phyloP scores from a whole-genome alignment of 371 early-diverging fungal genomes.

The Polyrhizophydium stewartii region DNA sequence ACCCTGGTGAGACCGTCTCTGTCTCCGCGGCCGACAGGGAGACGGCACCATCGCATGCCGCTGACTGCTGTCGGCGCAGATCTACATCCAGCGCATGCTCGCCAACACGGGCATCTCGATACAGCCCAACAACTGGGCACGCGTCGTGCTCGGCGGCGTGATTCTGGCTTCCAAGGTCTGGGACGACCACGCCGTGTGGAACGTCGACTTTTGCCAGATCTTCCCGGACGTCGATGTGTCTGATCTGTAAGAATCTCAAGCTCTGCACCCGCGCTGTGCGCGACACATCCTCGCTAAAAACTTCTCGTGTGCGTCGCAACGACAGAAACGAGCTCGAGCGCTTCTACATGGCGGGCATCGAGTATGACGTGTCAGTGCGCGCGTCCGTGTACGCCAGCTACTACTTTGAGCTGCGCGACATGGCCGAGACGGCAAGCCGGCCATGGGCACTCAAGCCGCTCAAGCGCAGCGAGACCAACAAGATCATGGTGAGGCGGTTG shows the following conservation, averaged over 20 bases:
- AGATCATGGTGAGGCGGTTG: not conserved
- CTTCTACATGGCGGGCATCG: constrained; percentile 49
- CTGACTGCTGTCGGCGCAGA: too few species aligned
- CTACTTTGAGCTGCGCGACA: constrained; percentile 58
- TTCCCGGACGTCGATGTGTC: constrained; percentile 63
- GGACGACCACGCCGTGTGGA: constrained; percentile 88
- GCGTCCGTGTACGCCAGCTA: constrained; percentile 53
- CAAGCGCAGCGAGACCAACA: constrained; percentile 7
- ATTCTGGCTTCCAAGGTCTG: constrained; percentile 76
- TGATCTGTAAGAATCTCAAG: constrained; percentile 42
- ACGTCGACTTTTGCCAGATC: constrained; percentile 73
- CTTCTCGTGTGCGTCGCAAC: not conserved
- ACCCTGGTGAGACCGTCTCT: constrained; percentile 34
- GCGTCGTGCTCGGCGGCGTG: constrained; percentile 63
- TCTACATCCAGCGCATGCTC: constrained; percentile 71
- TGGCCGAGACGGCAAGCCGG: constrained; percentile 16
- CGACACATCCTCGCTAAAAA: too few species aligned
- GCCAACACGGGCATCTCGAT: constrained; percentile 54
- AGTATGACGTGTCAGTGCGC: constrained; percentile 59
- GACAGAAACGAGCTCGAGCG: constrained; percentile 54
- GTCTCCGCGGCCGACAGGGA: not conserved
- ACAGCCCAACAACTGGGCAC: constrained; percentile 67
- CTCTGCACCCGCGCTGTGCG: too few species aligned
- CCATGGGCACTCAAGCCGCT: constrained; percentile 29
- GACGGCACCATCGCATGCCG: too few species aligned